Evolutionary conservation across 2,329 filamentous ascomycete species (phyloP).

Genomic region (Pestalotiopsis sp.): DNA sequence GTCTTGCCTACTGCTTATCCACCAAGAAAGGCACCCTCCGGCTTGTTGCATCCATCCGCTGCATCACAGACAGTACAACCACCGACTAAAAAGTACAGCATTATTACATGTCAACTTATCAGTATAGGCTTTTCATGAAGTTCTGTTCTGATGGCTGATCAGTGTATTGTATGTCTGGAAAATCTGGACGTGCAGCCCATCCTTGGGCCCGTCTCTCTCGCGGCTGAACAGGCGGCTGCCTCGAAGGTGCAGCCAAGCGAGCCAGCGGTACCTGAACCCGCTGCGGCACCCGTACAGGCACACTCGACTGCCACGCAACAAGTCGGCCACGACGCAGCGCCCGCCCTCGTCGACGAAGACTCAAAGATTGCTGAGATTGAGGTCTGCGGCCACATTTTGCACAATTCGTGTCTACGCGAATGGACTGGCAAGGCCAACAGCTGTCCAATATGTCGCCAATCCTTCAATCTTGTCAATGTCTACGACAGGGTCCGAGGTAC

Average conservation of each 20-base stretch:
- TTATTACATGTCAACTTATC: constrained; percentile 35
- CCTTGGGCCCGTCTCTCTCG: constrained; percentile 17
- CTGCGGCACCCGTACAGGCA: constrained; percentile 20
- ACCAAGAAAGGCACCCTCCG: constrained; percentile 17
- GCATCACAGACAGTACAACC: constrained; percentile 36
- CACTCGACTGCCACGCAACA: constrained; percentile 21
- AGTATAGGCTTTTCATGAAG: constrained; percentile 30
- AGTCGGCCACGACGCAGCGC: background rate
- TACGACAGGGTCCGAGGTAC: constrained; percentile 77
- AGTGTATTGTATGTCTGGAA: constrained; percentile 71
- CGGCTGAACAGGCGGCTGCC: constrained; percentile 8
- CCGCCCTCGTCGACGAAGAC: constrained; percentile 25
- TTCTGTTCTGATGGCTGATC: constrained; percentile 53
- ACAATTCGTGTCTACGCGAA: constrained; percentile 87
- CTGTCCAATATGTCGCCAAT: constrained; percentile 92
- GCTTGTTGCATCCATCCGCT: constrained; percentile 20
- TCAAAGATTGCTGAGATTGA: constrained; percentile 59
- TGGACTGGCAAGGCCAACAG: constrained; percentile 98
- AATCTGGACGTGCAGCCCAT: constrained; percentile 43
- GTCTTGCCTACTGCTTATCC: constrained; percentile 5
- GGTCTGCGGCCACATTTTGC: constrained; percentile 87
- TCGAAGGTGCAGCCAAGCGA: constrained; percentile 2
- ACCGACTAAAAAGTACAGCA: constrained; percentile 32
- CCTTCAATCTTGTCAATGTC: constrained; percentile 87
- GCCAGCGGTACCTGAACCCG: constrained; percentile 7